Evolutionary conservation across 1,284 basidiomycete species (phyloP).

Genomic region (Leccinum fallax): DNA sequence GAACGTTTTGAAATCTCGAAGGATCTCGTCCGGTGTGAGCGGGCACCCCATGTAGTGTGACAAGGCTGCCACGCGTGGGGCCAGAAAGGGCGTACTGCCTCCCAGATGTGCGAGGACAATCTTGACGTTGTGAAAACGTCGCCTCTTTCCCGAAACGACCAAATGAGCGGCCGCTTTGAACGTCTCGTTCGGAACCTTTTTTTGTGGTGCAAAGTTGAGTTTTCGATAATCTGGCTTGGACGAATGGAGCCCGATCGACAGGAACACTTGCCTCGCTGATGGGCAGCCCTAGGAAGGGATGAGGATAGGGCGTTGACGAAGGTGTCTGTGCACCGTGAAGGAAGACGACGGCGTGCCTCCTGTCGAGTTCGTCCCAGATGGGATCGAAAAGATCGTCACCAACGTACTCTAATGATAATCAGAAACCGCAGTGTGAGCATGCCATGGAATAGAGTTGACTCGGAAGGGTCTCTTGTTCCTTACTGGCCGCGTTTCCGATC

Average conservation of each 20-base stretch:
- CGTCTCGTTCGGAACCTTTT: constrained; percentile 74
- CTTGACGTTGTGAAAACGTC: constrained; percentile 56
- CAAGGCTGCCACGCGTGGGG: constrained; percentile 64
- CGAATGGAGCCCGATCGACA: constrained; percentile 14
- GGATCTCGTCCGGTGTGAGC: constrained; percentile 59
- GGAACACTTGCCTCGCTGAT: constrained; percentile 56
- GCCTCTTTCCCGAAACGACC: constrained; percentile 68
- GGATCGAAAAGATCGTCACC: constrained; percentile 62
- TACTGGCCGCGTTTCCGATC: constrained; percentile 46
- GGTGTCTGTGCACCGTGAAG: constrained; percentile 69
- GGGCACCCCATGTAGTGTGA: constrained; percentile 67
- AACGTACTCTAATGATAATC: constrained; percentile 52
- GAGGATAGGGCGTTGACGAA: constrained; percentile 62
- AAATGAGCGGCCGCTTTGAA: constrained; percentile 77
- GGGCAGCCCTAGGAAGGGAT: constrained; percentile 63
- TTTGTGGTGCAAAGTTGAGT: constrained; percentile 16
- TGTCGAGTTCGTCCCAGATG: constrained; percentile 67
- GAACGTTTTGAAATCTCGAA: constrained; percentile 66
- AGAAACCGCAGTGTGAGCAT: constrained; percentile 7
- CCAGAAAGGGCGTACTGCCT: constrained; percentile 60
- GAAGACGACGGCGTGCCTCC: constrained; percentile 60
- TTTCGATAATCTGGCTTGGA: constrained; percentile 3
- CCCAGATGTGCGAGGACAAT: constrained; percentile 73
- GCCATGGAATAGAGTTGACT: not conserved
- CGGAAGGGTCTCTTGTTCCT: constrained; percentile 11